Evolutionary conservation across 768 basidiomycete genomes (phyloP), one percentile per base, ranked within the genome.

Genomic region (Termitomyces sp.): DNA sequence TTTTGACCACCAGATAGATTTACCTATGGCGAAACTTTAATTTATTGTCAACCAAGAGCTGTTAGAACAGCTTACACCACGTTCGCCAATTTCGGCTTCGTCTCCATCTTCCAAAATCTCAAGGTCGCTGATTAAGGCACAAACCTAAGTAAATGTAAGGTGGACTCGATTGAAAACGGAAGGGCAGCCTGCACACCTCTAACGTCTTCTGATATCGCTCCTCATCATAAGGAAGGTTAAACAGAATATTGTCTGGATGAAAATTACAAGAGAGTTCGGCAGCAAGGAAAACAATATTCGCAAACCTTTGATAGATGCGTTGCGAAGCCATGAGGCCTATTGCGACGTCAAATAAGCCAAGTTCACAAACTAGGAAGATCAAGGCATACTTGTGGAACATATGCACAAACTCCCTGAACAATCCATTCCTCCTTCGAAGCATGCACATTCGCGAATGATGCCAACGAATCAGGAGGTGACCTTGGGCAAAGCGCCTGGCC

Each of bases 21-120:
- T 10, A 80, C 73, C 77, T 79, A 54, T 5, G 53, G 21, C 19
- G 27, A 28, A 14, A 27, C 4, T 8, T 27, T 21, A 21, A 17
- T 28, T 30, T n/a, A 6, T 9, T 5, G n/a, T 8, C 25, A 25
- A 19, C 7, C n/a, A 47, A 40, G 25, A 28, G 1, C 17, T 16
- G 2, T 19, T 12, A 28, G 34, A 4, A 30, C 25, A 17, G 64
- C 74, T 46, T 65, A 90, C 90, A 25, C 91, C 91, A 32, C 89
- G 85, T 73, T 93, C 91, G 19, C 91, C 91, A 54, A 93, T 92
- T 69, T 94, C 91, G 0, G 90, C 84, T 61, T 89, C 85, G 61
- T 94, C 91, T 1, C 91, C 90, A 63, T 94, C 91, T 66, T 94
- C 92, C 16, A 94, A 74, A 54, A 94, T 91, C 49, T 84, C 81